Evolutionary conservation across 345 rosid genomes (phyloP), one percentile per base, ranked within the genome.

Genomic region (Populus deltoides): DNA sequence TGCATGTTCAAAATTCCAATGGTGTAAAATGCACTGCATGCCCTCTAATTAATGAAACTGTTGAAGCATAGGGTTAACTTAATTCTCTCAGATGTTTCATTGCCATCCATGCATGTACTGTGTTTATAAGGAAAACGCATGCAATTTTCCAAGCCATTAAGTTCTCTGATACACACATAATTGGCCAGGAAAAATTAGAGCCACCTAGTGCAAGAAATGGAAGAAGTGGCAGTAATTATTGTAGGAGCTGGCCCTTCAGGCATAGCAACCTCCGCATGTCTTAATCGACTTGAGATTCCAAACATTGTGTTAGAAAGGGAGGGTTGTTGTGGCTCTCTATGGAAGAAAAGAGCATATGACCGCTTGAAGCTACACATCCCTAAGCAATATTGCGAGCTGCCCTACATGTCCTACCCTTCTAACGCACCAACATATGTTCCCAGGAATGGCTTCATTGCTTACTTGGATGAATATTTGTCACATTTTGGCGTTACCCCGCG

Each of bases 191-290:
- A 31, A 31, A 31, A 31, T 3, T 31, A 31, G 33, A 31, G 33
- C 33, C 33, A 31, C 33, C 33, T 31, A 0, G 0, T 31, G 33
- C 33, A 0, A 31, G 33, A 31, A 31, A 62, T 65, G 74, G 78
- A 74, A 79, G 77, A 86, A 71, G 66, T 61, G 3, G 29, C 29
- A 17, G 90, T 84, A 33, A 79, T 86, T 25, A 83, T 89, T 16
- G 87, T 89, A 5, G 93, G 94, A 11, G 90, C 88, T 3, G 94
- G 92, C 22, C 94, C 97, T 47, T 81, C 92, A 7, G 94, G 92
- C 59, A 63, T 90, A 31, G 88, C 91, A 0, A 75, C 91, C 1
- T 78, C 90, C 5, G 90, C 89, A 1, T 92, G 90, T 77, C 83
- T 92, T 0, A 86, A 83, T 70, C 81, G 71, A 15, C 78, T 78